Evolutionary conservation across 1,284 basidiomycete genomes (phyloP), one percentile per base, ranked within the genome.

Genomic region (Takashimella tepidaria): DNA sequence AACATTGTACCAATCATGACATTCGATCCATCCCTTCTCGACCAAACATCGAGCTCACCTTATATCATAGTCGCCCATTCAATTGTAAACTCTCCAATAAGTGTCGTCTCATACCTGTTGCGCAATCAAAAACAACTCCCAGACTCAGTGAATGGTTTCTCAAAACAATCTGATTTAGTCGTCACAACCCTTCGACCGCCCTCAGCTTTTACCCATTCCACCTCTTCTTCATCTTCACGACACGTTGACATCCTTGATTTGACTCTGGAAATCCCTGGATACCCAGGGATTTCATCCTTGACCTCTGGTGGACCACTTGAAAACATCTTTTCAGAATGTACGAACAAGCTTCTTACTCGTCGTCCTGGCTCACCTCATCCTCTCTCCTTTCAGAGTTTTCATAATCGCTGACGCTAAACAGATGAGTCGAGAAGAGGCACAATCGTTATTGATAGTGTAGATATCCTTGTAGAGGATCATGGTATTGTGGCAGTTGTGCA

Each of bases 401-500:
- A 8, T 37, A 37, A 37, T 37, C 8, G 31, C 31, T 37, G 31
- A 37, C 31, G 10, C 8, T 37, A 16, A 37, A 8, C 31, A 37
- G 31, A 37, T 16, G 8, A 8, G 31, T 37, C 31, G 16, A 8
- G 31, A 37, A 8, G 8, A 8, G 31, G 31, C 8, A 37, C 31
- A 8, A 62, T 75, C 1, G 68, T 64, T 40, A 64, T 76, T 26
- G 74, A 76, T 54, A 72, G 66, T 0, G 46, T 67, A 0, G 72
- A 74, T 53, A 45, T 70, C 5, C 53, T 73, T 3, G 69, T 68
- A 1, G 70, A 73, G 42, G 73, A 73, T 49, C 61, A 67, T 41
- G 61, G 58, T 0, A 41, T 60, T 3, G 49, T 58, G 0, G 52
- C 47, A 0, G 61, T 61, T 0, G 41, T 67, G 13, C 55, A 57